phyloP scores from a whole-genome alignment of 768 basidiomycete genomes.

The Suillus fuscotomentosus region DNA sequence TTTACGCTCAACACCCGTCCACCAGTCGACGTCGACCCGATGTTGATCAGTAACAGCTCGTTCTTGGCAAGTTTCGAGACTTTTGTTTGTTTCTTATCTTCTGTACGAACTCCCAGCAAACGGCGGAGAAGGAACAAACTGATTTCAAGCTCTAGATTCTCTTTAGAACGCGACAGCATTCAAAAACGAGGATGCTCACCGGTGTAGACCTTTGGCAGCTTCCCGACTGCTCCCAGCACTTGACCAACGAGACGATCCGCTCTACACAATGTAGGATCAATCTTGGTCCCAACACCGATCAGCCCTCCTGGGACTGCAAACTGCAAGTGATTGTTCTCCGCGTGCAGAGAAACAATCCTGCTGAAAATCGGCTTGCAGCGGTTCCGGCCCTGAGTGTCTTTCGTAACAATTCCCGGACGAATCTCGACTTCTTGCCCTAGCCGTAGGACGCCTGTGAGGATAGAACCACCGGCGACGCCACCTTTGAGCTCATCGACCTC shows the following conservation, averaged over 20 bases:
- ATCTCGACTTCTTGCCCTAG: conserved; percentile 96
- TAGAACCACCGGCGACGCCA: conserved; percentile 96
- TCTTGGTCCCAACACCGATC: conserved; percentile 97
- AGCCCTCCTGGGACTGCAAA: conserved; percentile 98
- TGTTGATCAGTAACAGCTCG: conserved; percentile 94
- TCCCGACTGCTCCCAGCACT: conserved; percentile 92
- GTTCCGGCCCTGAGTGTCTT: conserved; percentile 86
- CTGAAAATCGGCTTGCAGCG: conserved; percentile 94
- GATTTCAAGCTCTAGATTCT: conserved; percentile 75
- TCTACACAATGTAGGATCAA: conserved; percentile 95
- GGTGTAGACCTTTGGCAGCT: conserved; percentile 90
- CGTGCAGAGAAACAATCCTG: conserved; percentile 85
- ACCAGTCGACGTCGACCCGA: conserved; percentile 96
- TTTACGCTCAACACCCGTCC: conserved; percentile 94
- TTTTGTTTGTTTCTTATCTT: conserved; percentile 99
- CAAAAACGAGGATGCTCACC: conserved; percentile 40
- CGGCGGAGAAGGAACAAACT: conserved; percentile 93
- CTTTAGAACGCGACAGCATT: neutral
- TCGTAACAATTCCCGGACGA: conserved; percentile 94
- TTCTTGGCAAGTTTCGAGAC: conserved; percentile 88
- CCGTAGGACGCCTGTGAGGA: conserved; percentile 86
- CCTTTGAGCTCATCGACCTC: conserved; percentile 97
- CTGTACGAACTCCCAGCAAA: conserved; percentile 95
- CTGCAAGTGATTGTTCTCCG: conserved; percentile 90
- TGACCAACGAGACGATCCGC: conserved; percentile 97